These are phyloP conservation scores for Ganoderma lucidum DNA, from an alignment of 1,284 basidiomycete species.

Conservation along the genomic window DNA sequence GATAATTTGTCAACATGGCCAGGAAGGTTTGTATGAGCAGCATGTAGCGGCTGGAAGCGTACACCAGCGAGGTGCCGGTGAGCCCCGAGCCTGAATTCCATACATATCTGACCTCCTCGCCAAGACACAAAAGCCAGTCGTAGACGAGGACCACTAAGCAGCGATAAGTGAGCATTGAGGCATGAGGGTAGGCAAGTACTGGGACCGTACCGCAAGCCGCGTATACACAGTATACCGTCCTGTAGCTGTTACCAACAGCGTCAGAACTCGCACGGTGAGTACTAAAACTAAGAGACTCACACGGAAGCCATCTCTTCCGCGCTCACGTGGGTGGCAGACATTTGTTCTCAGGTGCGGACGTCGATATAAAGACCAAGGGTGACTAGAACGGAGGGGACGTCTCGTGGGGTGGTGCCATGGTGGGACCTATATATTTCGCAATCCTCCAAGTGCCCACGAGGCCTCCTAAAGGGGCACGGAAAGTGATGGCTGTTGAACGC, in stretches of 20 bases:
- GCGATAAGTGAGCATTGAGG: background rate
- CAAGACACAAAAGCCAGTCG: background rate
- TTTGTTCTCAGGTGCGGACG: background rate
- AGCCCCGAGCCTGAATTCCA: background rate
- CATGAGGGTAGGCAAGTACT: background rate
- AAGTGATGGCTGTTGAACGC: background rate
- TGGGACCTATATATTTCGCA: background rate
- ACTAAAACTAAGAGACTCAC: background rate
- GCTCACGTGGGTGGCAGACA: background rate
- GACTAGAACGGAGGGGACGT: background rate
- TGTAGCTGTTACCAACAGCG: background rate
- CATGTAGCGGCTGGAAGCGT: background rate
- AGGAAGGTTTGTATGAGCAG: slow-evolving; percentile 1
- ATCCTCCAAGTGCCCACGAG: background rate
- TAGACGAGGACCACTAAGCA: background rate
- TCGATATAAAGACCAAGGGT: background rate
- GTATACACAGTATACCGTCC: background rate
- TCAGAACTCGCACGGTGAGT: background rate
- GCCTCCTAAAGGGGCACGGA: background rate
- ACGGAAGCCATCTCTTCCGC: background rate
- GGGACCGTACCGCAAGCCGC: background rate
- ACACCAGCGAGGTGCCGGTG: slow-evolving; percentile 1
- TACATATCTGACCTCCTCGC: background rate
- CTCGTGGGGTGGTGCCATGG: background rate
- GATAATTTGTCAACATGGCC: background rate